Base-by-base conservation (phyloP, 148 eudicot genomes). In the Cornus kousa region DNA sequence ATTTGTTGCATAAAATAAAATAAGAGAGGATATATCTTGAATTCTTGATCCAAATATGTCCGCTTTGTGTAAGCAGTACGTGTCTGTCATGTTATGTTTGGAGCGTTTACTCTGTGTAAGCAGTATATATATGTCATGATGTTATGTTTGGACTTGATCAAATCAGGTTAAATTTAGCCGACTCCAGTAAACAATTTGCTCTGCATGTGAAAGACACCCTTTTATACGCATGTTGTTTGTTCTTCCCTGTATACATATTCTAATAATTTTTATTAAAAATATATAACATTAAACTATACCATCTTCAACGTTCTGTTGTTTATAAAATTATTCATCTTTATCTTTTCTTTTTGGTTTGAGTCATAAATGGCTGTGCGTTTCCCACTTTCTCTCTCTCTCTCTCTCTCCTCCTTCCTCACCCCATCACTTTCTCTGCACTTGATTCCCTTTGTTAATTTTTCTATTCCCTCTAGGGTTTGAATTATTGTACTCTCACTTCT, bases 381-480 rank as follows among this genome's bases (percentile, higher is more conserved):
- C 32, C 43, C 60, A 9, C 80, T 70, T 71, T 75, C 39, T 35
- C 37, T 35, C 37, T 33, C 37, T 33, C 37, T 71, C 48, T 73
- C 71, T 74, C 67, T 74, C 67, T 74, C 67, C 59, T 59, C 68
- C 67, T 53, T 59, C 39, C 77, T 37, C 77, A 13, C 14, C 70
- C 79, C 71, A n/a, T 75, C 50, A 23, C 79, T 84, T 39, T 74
- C 69, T 80, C 82, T 66, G 23, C 78, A 66, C 70, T 59, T 22
- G 68, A 74, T 79, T 79, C 82, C 74, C 57, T 70, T 71, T 71
- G 70, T 77, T 35, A 35, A 35, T 0, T 35, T 84, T 84, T 78
- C 87, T 66, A 81, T 84, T 81, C 69, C 68, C 69, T 77, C 80
- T 70, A 75, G 68, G 80, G 78, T 71, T 81, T 81, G 66, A 80